Evolutionary conservation across 257 asterid species (phyloP), one percentile per base, ranked within the genome.

Genomic region (Solanum sparsipilum): DNA sequence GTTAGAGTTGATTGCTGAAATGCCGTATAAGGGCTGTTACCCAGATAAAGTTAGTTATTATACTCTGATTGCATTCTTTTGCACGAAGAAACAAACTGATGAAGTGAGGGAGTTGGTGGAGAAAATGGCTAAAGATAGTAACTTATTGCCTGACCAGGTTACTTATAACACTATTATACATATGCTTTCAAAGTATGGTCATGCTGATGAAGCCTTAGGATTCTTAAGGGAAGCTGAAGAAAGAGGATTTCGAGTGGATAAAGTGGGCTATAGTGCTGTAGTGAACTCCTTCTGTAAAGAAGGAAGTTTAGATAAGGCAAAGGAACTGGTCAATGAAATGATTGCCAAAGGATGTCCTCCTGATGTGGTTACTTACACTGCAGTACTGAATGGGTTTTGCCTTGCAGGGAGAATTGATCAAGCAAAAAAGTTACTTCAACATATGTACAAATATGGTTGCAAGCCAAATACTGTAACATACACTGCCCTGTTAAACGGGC

Each of bases 351-450:
- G 94, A 84, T 93, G 97, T 90, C 73, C 15, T 72, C 98, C 99
- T 52, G 99, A 97, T 92, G 99, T 97, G 32, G 98, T 97, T 91
- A 97, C 99, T 4, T 97, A 97, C 81, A 97, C 98, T 74, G 91
- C 98, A 84, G 93, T 96, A 86, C 87, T 97, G 85, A 90, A 93
- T 88, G 99, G 98, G 35, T 96, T 93, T 89, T 94, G 98, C 87
- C 88, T 87, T 38, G 67, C 71, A 32, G 96, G 98, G 83, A 93
- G 92, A 83, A 83, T 94, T 65, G 98, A 93, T 87, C 93, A 93
- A 89, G 98, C 98, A 82, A 97, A 93, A 88, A 94, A 90, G 83
- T 71, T 97, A 89, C 92, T 97, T 78, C 93, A 94, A 38, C 95
- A 96, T 92, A 97, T 97, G 99, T 90, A 93, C 90, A 95, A 93